Evolutionary conservation across 2,329 filamentous ascomycete species (phyloP), one percentile per base, ranked within the genome.

Genomic region (Oidium heveae): DNA sequence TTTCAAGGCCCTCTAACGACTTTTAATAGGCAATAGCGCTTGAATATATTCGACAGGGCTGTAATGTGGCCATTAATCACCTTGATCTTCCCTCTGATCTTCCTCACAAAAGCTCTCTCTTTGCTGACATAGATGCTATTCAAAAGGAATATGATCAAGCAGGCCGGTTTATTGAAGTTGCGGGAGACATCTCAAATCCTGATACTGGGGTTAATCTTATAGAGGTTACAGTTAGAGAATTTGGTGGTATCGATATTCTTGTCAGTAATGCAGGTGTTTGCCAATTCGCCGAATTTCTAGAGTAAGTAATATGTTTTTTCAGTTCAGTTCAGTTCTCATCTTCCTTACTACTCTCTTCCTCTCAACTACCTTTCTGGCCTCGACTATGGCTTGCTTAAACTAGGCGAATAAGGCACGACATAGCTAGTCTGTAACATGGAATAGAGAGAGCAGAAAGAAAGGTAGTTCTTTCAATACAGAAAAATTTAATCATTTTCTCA

Each of bases 261-360:
- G 83, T 94, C 32, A 85, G 80, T 66, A 94, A 94, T 69, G 87
- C 87, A 4, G 87, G 87, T 7, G 76, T 94, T 56, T 94, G 86
- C 71, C 76, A 84, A 59, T 95, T 95, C 68, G 81, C 82, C 56
- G 84, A 93, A 60, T 93, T 95, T 64, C 69, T 95, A 24, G 78
- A 82, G 75, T 80, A 61, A 16, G 49, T 18, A 4, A 18, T 4
- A 15, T 50, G 24, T 28, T 28, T 15, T n/a, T n/a, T n/a, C n/a
- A n/a, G n/a, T n/a, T n/a, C n/a, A n/a, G 7, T 32, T 32, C 4
- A 18, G 4, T 50, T 32, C 20, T 16, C 20, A 32, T 3, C 24
- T 28, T 28, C 24, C 6, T 3, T 3, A 28, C 24, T 28, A 6
- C 24, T 28, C 24, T 28, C 24, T 28, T 28, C 24, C 6, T 28